Conservation (phyloP, 257 asterid genomes). For the Petrea volubilis region DNA sequence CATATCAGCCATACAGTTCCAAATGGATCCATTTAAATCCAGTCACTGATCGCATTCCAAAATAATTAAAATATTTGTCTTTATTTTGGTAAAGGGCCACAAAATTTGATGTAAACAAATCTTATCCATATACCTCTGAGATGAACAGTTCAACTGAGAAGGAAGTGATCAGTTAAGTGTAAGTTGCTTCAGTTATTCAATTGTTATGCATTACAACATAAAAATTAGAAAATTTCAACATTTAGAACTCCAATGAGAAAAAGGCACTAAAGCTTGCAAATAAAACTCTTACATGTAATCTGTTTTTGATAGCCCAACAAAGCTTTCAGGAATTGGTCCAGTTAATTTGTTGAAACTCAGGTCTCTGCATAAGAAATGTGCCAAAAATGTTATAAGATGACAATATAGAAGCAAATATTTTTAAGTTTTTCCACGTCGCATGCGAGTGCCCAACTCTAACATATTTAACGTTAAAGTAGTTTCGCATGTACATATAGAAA, state of each 20-base stretch:
- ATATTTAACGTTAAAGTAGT: too few species aligned
- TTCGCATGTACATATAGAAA: too few species aligned
- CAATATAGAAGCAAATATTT: background rate
- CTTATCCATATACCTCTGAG: too few species aligned
- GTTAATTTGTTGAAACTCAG: slow-evolving; percentile 70
- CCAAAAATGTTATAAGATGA: background rate
- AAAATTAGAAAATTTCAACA: too few species aligned
- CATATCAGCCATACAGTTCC: background rate
- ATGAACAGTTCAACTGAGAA: too few species aligned
- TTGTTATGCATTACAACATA: too few species aligned
- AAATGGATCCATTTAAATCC: background rate
- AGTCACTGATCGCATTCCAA: too few species aligned
- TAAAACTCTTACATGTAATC: slow-evolving; percentile 48
- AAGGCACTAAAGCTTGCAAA: background rate
- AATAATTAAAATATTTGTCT: background rate
- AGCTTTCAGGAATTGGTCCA: slow-evolving; percentile 55
- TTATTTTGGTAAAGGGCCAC: slow-evolving; percentile 1
- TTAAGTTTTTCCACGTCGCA: background rate
- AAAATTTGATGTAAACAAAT: background rate
- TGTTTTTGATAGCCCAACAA: slow-evolving; percentile 9
- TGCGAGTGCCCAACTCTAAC: too few species aligned
- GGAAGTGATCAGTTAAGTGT: too few species aligned
- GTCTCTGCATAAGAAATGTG: slow-evolving; percentile 49
- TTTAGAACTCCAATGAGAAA: too few species aligned
- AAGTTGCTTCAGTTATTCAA: too few species aligned